phyloP scores from a whole-genome alignment of 176 grass and related monocot genomes.

The Bolboschoenus planiculmis region DNA sequence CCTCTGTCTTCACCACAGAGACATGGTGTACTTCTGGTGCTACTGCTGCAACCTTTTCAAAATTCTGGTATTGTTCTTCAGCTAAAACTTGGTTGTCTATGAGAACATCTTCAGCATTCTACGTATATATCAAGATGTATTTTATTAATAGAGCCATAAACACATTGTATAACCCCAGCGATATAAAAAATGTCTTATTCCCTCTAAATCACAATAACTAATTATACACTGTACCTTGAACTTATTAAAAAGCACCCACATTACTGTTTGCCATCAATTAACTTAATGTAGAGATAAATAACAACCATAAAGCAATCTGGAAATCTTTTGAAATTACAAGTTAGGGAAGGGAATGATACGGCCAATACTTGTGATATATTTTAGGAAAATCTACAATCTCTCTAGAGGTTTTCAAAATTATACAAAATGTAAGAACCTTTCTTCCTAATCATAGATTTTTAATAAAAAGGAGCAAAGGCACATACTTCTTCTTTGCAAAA shows the following conservation, averaged over 20 bases:
- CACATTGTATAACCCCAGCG: not conserved
- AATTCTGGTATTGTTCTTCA: constrained; percentile 64
- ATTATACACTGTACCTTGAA: not conserved
- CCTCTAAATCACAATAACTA: not conserved
- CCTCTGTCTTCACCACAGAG: constrained; percentile 37
- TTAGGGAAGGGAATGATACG: not conserved
- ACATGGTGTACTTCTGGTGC: constrained; percentile 35
- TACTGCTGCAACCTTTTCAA: constrained; percentile 43
- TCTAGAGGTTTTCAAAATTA: not conserved
- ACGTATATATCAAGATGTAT: constrained; percentile 17
- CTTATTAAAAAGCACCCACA: not conserved
- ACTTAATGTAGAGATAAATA: not conserved
- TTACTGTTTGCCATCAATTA: not conserved
- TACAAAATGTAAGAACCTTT: not conserved
- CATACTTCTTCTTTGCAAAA: constrained; percentile 54
- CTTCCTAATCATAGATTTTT: not conserved
- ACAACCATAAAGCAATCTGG: not conserved
- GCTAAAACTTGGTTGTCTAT: constrained; percentile 71
- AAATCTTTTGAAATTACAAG: not conserved
- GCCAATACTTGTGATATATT: not conserved
- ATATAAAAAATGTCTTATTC: not conserved
- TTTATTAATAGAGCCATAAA: not conserved
- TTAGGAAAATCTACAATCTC: constrained; percentile 21
- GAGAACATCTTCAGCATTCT: constrained; percentile 78
- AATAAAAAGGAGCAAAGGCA: not conserved